Base-by-base conservation (phyloP, 2,329 filamentous ascomycete species). In the Calonectria hawksworthii region DNA sequence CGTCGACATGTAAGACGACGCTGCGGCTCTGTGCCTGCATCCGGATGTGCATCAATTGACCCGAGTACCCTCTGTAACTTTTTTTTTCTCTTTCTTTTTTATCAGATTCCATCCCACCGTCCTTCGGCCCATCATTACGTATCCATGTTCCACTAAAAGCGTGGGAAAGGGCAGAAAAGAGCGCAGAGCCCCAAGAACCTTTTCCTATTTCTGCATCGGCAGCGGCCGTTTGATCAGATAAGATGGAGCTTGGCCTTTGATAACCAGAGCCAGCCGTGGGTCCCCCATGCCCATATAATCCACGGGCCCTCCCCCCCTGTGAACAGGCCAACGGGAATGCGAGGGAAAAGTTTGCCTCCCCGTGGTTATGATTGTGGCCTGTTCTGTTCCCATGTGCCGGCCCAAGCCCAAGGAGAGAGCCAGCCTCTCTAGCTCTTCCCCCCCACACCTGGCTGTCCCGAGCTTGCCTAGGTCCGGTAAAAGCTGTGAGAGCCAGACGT, bases 71-170 rank as follows among this genome's bases (percentile, higher is more conserved):
- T 47, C 44, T 11, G n/a, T 11, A 47, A 10, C 44, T 30, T 50
- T 23, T 65, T 28, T 13, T 16, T 32, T 50, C 28, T 59, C 38
- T n/a, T 61, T 4, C 61, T 61, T 68, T 54, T 18, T 64, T 73
- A 68, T 73, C 71, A 68, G 65, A 71, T 74, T 47, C 50, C 51
- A 65, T 63, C 59, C 66, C 50, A 59, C 71, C 66, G 71, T 69
- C 38, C 13, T 56, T 73, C 59, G 66, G 56, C 23, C 44, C 23
- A 16, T 70, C 51, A 70, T 70, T 70, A 70, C 68, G 68, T 70
- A 70, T 47, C 36, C 38, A 30, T 36, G 61, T 65, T 50, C 61
- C 61, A 65, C 61, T 50, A 44, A 65, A 65, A 65, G 61, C 38
- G 61, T 65, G 61, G 61, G 61, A 47, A 65, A 63, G 14, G 14